phyloP scores from a whole-genome alignment of 257 asterid genomes.

The Ligustrum vulgare region DNA sequence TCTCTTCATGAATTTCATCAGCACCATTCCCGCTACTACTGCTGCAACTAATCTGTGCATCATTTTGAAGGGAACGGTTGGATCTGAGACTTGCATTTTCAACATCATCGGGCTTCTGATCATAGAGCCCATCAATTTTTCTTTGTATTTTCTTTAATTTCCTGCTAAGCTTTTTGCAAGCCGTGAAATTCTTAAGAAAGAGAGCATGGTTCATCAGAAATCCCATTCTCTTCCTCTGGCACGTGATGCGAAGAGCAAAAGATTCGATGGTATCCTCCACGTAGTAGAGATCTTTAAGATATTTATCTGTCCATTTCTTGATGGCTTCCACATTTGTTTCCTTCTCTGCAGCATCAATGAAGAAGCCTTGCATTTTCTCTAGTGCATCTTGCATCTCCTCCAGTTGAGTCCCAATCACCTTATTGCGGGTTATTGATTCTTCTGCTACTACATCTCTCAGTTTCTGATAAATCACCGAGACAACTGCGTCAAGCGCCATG shows the following conservation, averaged over 20 bases:
- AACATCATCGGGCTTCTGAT: background rate
- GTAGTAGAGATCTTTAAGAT: conserved; percentile 21
- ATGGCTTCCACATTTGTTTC: background rate
- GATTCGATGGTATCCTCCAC: conserved; percentile 40
- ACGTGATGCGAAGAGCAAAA: conserved; percentile 15
- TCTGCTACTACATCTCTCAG: conserved; percentile 23
- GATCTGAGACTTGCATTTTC: conserved; percentile 13
- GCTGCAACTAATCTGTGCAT: no score
- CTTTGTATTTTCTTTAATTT: conserved; percentile 18
- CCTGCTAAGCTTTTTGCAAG: conserved; percentile 21
- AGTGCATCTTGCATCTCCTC: conserved; percentile 15
- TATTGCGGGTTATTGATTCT: conserved; percentile 2
- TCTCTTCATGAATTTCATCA: no score
- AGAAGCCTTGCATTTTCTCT: background rate
- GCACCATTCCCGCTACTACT: no score
- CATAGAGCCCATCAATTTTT: background rate
- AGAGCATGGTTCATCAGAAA: conserved; percentile 24
- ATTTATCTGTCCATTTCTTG: conserved; percentile 17
- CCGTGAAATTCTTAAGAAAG: conserved; percentile 25
- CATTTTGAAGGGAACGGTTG: background rate
- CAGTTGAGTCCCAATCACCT: conserved; percentile 17
- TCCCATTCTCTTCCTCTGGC: conserved; percentile 17
- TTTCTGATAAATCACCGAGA: conserved; percentile 31
- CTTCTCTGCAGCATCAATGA: conserved; percentile 15
- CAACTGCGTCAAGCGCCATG: conserved; percentile 30